These are phyloP conservation scores for Fusarium anthophilum DNA, from an alignment of 2,329 filamentous ascomycete species.

Conservation along the genomic window DNA sequence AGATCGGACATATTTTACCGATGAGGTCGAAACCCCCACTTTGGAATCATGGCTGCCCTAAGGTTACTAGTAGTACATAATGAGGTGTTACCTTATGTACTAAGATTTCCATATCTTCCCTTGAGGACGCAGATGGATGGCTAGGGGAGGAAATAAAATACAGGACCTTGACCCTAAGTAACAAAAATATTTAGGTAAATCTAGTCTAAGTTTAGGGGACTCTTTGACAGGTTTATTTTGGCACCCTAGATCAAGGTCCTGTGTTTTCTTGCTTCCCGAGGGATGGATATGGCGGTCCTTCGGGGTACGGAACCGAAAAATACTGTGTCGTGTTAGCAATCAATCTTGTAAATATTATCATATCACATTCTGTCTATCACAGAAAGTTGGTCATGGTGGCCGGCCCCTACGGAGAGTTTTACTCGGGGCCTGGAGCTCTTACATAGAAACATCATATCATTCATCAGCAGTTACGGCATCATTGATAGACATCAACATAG, in stretches of 20 bases:
- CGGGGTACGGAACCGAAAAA: not conserved
- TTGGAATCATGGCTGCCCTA: conserved; percentile 15
- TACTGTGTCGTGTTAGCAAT: conserved; percentile 12
- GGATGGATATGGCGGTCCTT: not conserved
- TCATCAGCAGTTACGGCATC: conserved; percentile 35
- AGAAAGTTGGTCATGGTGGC: not conserved
- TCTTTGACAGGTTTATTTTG: too few relatives aligned
- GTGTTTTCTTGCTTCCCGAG: too few relatives aligned
- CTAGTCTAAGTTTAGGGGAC: too few relatives aligned
- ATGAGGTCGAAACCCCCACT: conserved; percentile 22
- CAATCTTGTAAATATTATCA: conserved; percentile 12
- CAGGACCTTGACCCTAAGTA: too few relatives aligned
- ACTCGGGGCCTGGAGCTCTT: conserved; percentile 1
- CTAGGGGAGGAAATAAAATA: too few relatives aligned
- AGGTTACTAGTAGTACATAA: not conserved
- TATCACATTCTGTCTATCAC: conserved; percentile 7
- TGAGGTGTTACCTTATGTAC: not conserved
- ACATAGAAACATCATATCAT: conserved; percentile 32
- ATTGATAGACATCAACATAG: conserved; percentile 36
- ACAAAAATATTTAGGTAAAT: too few relatives aligned
- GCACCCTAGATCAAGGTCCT: too few relatives aligned
- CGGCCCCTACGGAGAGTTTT: not conserved
- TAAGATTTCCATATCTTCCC: not conserved
- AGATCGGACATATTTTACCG: conserved; percentile 21
- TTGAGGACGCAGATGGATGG: not conserved